A percentile compares a stretch with the other conserved stretches of the same genome.
phyloP scores from a whole-genome alignment of 2,329 filamentous ascomycete genomes.

The Penicillium sp. region DNA sequence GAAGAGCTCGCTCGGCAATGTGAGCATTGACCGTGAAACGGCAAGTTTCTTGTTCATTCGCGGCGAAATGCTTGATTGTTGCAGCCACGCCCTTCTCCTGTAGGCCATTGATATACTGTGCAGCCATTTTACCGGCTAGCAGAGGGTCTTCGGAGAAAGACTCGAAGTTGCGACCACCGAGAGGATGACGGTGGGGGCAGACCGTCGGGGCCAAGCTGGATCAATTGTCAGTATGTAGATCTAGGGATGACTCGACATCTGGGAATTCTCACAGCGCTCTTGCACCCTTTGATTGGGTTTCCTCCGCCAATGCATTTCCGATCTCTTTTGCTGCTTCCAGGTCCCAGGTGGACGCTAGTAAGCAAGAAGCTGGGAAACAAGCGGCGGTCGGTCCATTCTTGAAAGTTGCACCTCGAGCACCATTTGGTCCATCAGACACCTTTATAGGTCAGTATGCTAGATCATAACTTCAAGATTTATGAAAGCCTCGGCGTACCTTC shows the following conservation, averaged over 20 bases:
- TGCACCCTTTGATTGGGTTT: constrained; percentile 70
- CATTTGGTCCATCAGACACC: constrained; percentile 68
- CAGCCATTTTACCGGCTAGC: constrained; percentile 71
- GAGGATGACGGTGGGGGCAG: constrained; percentile 76
- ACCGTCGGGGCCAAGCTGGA: constrained; percentile 58
- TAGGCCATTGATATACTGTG: constrained; percentile 69
- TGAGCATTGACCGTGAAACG: constrained; percentile 42
- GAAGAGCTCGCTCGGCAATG: constrained; percentile 53
- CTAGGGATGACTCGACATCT: neutral
- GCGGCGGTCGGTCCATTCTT: constrained; percentile 69
- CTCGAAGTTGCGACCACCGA: constrained; percentile 81
- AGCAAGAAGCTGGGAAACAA: constrained; percentile 74
- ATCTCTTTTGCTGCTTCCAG: constrained; percentile 66
- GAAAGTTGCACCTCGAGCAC: constrained; percentile 65
- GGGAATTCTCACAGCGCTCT: constrained; percentile 64
- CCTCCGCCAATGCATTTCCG: constrained; percentile 68
- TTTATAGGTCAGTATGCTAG: constrained; percentile 39
- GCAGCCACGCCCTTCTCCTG: constrained; percentile 73
- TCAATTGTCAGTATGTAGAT: neutral
- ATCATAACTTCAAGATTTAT: constrained; percentile 15
- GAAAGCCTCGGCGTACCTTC: constrained; percentile 9
- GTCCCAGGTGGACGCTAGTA: constrained; percentile 76
- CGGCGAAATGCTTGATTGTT: constrained; percentile 68
- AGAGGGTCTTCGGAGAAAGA: constrained; percentile 80
- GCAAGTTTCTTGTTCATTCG: constrained; percentile 48